Evolutionary conservation across 2,329 filamentous ascomycete genomes (phyloP), one percentile per base, ranked within the genome.

Genomic region (Salinomyces thailandicus): DNA sequence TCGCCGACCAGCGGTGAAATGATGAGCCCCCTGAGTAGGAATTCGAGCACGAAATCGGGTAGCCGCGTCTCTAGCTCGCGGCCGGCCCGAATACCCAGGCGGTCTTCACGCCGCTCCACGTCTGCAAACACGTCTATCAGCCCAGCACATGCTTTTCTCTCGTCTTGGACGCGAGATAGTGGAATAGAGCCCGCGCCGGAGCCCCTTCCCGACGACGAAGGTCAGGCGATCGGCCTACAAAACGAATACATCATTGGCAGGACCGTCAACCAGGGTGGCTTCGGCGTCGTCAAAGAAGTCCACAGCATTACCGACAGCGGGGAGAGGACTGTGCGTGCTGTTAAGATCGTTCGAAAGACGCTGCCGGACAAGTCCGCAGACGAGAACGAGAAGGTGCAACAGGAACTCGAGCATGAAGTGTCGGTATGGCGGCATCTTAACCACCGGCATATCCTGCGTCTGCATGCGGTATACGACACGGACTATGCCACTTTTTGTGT

Each of bases 401-500:
- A 75, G 8, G 73, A 79, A 45, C 77, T 81, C 42, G 77, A 81
- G 49, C 77, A 80, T 43, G 77, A 81, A 61, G 73, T 81, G 31
- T 69, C 73, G 29, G 69, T 81, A 27, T 81, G 77, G 77, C 69
- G 77, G 31, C 77, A 75, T 48, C 60, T 81, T 29, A 69, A 69
- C 37, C 75, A 81, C 49, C 67, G 67, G 1, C 70, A 80, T 50
- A 71, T 81, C 32, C 58, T 81, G 18, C 69, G 72, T 0, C 64
- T 81, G 5, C 67, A 79, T 39, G 68, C 72, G 4, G 77, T 80
- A 14, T 79, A 77, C 54, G 75, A 77, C 45, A 78, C 75, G 11
- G 72, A 78, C 31, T 78, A 72, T 49, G 77, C 77, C n/a, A 80
- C 76, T 0, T 81, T 77, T 45, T 80, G 76, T 51, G 78, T 81